Percentiles rank a stretch among this genome's conserved stretches.
phyloP scores from a whole-genome alignment of 2,329 filamentous ascomycete species.

The Arachnopeziza araneosa region DNA sequence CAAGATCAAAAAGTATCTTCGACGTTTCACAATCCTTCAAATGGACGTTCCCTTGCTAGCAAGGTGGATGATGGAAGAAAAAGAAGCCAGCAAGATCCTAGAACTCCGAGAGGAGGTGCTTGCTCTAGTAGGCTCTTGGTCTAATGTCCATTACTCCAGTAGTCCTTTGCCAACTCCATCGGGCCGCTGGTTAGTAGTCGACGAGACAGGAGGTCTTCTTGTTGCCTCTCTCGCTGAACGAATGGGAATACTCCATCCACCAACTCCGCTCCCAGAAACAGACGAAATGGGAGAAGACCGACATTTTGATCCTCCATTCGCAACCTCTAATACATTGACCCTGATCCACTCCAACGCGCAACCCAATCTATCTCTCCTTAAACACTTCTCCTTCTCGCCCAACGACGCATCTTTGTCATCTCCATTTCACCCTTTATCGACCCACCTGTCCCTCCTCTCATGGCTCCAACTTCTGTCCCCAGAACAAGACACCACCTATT shows the following conservation, averaged over 20 bases:
- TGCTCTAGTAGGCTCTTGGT: slow-evolving; percentile 79
- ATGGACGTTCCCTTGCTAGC: slow-evolving; percentile 72
- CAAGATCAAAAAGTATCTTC: slow-evolving; percentile 93
- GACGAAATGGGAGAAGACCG: background rate
- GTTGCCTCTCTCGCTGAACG: slow-evolving; percentile 66
- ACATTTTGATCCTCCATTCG: slow-evolving; percentile 16
- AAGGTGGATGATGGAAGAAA: slow-evolving; percentile 73
- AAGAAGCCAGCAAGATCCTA: slow-evolving; percentile 73
- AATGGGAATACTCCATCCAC: slow-evolving; percentile 57
- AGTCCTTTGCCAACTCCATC: background rate
- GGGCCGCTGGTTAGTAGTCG: slow-evolving; percentile 57
- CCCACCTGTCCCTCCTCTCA: slow-evolving; percentile 75
- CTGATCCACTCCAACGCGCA: slow-evolving; percentile 77
- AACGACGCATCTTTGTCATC: slow-evolving; percentile 45
- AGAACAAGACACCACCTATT: slow-evolving; percentile 66
- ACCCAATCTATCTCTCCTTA: slow-evolving; percentile 79
- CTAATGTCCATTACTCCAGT: slow-evolving; percentile 69
- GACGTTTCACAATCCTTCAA: slow-evolving; percentile 78
- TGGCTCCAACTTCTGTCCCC: slow-evolving; percentile 90
- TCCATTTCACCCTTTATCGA: slow-evolving; percentile 70
- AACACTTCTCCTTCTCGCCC: slow-evolving; percentile 81
- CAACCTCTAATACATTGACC: slow-evolving; percentile 63
- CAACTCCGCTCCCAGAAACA: background rate
- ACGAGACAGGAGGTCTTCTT: slow-evolving; percentile 65
- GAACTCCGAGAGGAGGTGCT: slow-evolving; percentile 82